Evolutionary conservation across 345 rosid genomes (phyloP), one percentile per base, ranked within the genome.

Genomic region (Eucalyptus curtisii): DNA sequence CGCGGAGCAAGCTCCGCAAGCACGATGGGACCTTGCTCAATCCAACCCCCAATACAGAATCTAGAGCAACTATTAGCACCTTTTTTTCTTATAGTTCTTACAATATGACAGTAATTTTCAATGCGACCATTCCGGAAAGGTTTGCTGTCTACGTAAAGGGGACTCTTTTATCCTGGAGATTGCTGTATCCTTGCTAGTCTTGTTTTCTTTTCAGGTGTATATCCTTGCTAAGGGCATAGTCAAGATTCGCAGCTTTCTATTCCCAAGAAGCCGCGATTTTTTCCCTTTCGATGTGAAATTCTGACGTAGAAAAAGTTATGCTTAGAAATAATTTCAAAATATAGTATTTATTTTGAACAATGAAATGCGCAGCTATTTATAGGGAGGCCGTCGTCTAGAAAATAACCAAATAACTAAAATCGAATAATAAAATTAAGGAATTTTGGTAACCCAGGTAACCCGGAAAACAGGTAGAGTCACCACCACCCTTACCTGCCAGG

Each of bases 311-410:
- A 0, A 49, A 49, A 49, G 15, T 4, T 49, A 0, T 49, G 1
- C 2, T 49, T 13, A 1, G 0, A 49, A 49, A 49, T 2, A 0
- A 49, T 49, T 49, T 7, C 0, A 15, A 49, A 49, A 49, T 0
- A 49, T 14, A 49, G 0, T 49, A 1, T 49, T 49, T 49, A 49
- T 49, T 49, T 49, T 49, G 7, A 49, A 1, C 14, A 44, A 44
- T 44, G 8, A 44, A 44, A 8, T 44, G 8, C 8, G 1, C 2
- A 1, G 1, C 1, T 49, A 49, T 49, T 49, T 13, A 49, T 5
- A 5, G 0, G 0, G 0, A 49, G 50, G 3, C 13, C 50, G 1
- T 16, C 0, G 2, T 49, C 6, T 13, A 49, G 0, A 49, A 49
- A 5, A 0, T 49, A 13, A 49, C 0, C 3, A 49, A 49, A 14